Base-by-base conservation (phyloP, 2,329 filamentous ascomycete genomes). In the Pseudogymnoascus sp. region DNA sequence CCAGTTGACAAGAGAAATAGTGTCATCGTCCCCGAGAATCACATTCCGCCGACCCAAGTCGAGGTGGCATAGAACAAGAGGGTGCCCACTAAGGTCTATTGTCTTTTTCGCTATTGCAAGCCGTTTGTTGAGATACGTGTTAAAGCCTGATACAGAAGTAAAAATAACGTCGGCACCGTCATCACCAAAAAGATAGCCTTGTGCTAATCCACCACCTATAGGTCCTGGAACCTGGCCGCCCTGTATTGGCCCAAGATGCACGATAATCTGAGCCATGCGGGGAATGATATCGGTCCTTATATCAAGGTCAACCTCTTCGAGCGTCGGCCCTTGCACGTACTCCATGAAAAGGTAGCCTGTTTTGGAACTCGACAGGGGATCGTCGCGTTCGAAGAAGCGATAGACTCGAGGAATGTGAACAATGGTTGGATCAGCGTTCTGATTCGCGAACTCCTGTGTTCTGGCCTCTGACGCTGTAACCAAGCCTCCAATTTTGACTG, bases 31-130 rank as follows among this genome's bases (percentile, higher is more conserved):
- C 60, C 63, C 63, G 22, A 71, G 62, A 14, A 71, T 70, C 19
- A 71, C 68, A 53, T 71, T 72, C 19, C 66, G 65, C 26, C 67
- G 70, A 63, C 65, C 66, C 8, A 71, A 63, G 59, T 72, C 70
- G 59, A 70, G 62, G 59, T 72, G 70, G 50, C 67, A 71, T 8
- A 72, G 63, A 41, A 70, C 67, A 35, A 72, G 69, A 28, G 69
- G 67, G 59, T 69, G 66, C 3, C 65, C 66, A 41, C 16, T 64
- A 16, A 71, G 41, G 59, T 71, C 64, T 56, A 71, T 65, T 16
- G 65, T 24, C 19, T 24, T 46, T 3, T 46, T 14, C 11, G 2
- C 2, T 26, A 46, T 8, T 8, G 11, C 12, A 22, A 50, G 24
- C 10, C 22, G 43, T 50, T 11, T 50, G 10, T 50, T 50, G 43